Evolutionary conservation across 2,329 filamentous ascomycete genomes (phyloP).

Genomic region (Epichloe gansuensis): DNA sequence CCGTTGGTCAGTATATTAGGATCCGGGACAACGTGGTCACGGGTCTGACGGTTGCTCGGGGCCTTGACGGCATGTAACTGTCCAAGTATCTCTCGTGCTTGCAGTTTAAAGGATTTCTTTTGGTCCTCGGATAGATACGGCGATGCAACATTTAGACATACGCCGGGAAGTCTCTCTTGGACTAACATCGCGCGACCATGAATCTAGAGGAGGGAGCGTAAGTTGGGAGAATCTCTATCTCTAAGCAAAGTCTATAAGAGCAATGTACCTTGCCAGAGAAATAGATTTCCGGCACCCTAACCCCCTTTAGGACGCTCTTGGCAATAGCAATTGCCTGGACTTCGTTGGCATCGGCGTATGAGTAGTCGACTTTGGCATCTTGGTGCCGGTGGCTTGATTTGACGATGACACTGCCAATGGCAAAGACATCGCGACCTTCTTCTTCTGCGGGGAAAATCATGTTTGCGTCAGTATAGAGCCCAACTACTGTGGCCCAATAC

Average conservation of each 20-base stretch:
- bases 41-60: too few species aligned
- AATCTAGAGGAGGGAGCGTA: conserved; percentile 16
- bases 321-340: conserved; percentile 20
- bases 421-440: conserved; percentile 28
- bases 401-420: conserved; percentile 25
- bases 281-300: conserved; percentile 24
- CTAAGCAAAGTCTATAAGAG: neutral
- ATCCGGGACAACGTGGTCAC: too few species aligned
- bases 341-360: conserved; percentile 29
- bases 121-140: conserved; percentile 18
- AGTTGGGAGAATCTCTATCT: neutral
- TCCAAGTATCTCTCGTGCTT: neutral
- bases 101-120: conserved; percentile 3
- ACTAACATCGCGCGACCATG: conserved; percentile 22
- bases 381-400: conserved; percentile 24
- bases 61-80: too few species aligned
- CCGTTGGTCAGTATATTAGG: too few species aligned
- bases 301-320: conserved; percentile 13
- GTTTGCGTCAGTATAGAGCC: conserved; percentile 15
- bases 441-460: conserved; percentile 15
- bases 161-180: conserved; percentile 25
- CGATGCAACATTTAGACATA: conserved; percentile 23
- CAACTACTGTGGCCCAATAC: conserved; percentile 21
- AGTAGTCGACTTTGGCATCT: conserved; percentile 18
- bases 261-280: conserved; percentile 24